Evolutionary conservation across 768 basidiomycete genomes (phyloP).

Genomic region (Cyclocybe aegerita): DNA sequence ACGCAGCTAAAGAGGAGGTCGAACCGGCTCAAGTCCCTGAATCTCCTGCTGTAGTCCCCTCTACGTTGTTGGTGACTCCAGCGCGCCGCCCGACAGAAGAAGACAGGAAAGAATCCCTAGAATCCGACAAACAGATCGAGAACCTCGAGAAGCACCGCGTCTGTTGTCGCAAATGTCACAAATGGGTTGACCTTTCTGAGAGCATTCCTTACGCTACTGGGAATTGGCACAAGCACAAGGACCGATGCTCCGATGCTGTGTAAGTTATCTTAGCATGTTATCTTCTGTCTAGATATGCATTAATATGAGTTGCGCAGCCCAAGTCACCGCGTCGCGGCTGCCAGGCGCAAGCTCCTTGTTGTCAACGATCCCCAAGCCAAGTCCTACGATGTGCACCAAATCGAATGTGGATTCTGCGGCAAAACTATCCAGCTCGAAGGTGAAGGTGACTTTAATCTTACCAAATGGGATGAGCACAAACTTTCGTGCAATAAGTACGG

Average conservation of each 20-base stretch:
- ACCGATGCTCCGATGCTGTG: slow-evolving; percentile 43
- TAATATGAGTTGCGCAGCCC: slow-evolving; percentile 34
- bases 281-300: background rate
- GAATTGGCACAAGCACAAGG: slow-evolving; percentile 58
- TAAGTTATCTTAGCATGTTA: slow-evolving; percentile 25
- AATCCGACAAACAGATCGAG: slow-evolving; percentile 51
- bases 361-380: slow-evolving; percentile 66
- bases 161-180: slow-evolving; percentile 60
- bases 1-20: slow-evolving; percentile 3
- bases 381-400: slow-evolving; percentile 39
- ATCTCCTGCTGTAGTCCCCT: slow-evolving; percentile 6
- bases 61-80: slow-evolving; percentile 17
- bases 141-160: slow-evolving; percentile 51
- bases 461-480: slow-evolving; percentile 67
- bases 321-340: slow-evolving; percentile 56
- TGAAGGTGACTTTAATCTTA: slow-evolving; percentile 57
- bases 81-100: slow-evolving; percentile 28
- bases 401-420: slow-evolving; percentile 55
- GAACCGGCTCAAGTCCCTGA: slow-evolving; percentile 7
- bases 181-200: slow-evolving; percentile 57
- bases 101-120: slow-evolving; percentile 51
- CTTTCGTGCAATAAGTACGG: slow-evolving; percentile 37
- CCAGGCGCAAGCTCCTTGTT: slow-evolving; percentile 59
- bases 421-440: slow-evolving; percentile 42
- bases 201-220: slow-evolving; percentile 37